Evolutionary conservation across 345 rosid species (phyloP), one percentile per base, ranked within the genome.

Genomic region (Euclidium syriacum): DNA sequence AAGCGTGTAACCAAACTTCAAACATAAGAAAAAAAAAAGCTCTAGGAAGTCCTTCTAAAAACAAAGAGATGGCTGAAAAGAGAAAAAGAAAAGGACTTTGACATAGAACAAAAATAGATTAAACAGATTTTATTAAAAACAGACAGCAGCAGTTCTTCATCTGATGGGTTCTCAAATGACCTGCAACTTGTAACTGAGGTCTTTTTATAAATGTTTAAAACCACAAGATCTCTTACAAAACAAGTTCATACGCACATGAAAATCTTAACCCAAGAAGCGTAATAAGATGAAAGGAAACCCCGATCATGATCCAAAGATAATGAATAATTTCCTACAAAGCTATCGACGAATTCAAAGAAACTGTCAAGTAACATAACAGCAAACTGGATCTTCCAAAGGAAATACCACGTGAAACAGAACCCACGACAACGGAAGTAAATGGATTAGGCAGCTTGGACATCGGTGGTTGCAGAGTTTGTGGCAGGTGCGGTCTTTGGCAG

Each of bases 401-500:
- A 53, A 19, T 17, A 29, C 43, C 18, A n/a, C n/a, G n/a, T 8
- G 15, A 39, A 33, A 52, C 22, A 42, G 10, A 53, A 68, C 56
- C 73, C 41, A 25, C 10, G 33, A 36, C 56, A 60, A 43, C 5
- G 35, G 34, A 47, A 46, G 57, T 54, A 23, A 38, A 22, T 44
- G 47, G 35, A 66, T 89, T 78, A 90, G 56, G 95, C 84, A 58
- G 75, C 73, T 68, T 77, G 83, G 50, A 64, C 73, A 57, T 83
- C 80, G 20, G 79, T 25, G 10, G 60, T 58, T 30, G 79, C 47
- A 14, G 77, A 62, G 57, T 66, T 79, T 67, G 78, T 82, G 17
- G 73, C 60, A 30, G 86, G 51, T 23, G 58, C 63, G 4, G 72
- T 30, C 66, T 81, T 83, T 64, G 70, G 42, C 38, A 79, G 64